These are phyloP conservation scores for Pseudogymnoascus sp. DNA, from an alignment of 2,329 filamentous ascomycete genomes.

Conservation along the genomic window DNA sequence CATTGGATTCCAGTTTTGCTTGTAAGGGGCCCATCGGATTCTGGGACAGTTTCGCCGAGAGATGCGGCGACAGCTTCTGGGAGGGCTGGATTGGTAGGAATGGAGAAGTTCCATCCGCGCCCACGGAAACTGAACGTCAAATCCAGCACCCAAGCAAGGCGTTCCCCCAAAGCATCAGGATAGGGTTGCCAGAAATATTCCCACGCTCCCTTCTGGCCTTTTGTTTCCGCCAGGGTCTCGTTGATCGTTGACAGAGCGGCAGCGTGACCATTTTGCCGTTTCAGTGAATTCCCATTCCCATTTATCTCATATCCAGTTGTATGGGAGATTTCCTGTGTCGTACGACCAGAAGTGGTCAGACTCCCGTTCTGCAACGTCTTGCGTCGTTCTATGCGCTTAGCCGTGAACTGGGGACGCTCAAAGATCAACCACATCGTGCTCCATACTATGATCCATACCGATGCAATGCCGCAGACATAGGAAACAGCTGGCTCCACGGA, in stretches of 20 bases:
- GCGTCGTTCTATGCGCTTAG: constrained; percentile 35
- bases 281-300: background rate
- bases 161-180: constrained; percentile 40
- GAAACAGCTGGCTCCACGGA: constrained; percentile 43
- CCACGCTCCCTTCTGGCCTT: constrained; percentile 23
- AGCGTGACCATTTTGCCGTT: background rate
- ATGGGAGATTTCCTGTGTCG: constrained; percentile 7
- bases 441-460: constrained; percentile 43
- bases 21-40: constrained; percentile 16
- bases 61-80: constrained; percentile 34
- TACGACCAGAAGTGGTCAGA: constrained; percentile 8
- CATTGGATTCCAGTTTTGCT: constrained; percentile 40
- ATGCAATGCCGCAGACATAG: constrained; percentile 43
- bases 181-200: constrained; percentile 55
- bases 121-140: constrained; percentile 47
- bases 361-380: background rate
- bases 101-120: constrained; percentile 50
- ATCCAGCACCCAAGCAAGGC: constrained; percentile 48
- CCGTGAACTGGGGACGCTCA: constrained; percentile 47
- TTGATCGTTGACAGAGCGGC: background rate
- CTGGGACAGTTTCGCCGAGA: constrained; percentile 31
- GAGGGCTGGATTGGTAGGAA: constrained; percentile 39
- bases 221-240: background rate
- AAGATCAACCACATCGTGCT: constrained; percentile 43
- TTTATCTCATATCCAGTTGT: constrained; percentile 13